Conservation (phyloP, 495 filamentous ascomycete genomes). For the Cercophora scortea region DNA sequence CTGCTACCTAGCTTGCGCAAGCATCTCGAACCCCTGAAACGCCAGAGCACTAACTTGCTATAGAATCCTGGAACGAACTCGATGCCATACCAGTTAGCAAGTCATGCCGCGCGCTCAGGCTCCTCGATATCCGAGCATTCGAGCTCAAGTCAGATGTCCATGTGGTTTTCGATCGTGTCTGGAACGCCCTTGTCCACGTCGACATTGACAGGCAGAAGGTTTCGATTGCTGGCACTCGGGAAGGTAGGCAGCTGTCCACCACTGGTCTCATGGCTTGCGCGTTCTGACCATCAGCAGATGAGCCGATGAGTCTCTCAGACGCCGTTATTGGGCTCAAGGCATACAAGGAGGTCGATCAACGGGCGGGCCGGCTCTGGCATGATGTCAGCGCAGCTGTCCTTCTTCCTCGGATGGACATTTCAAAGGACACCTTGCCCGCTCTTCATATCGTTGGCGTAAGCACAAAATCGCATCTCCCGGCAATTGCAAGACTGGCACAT, state of each 20-base stretch:
- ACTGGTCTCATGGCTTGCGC: background rate
- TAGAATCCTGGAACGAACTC: slow-evolving; percentile 40
- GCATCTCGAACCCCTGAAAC: no score
- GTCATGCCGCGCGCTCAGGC: slow-evolving; percentile 39
- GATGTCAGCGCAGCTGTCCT: slow-evolving; percentile 42
- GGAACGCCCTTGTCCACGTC: slow-evolving; percentile 48
- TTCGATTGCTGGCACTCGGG: slow-evolving; percentile 33
- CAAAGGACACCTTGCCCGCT: slow-evolving; percentile 16
- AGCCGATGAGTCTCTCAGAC: slow-evolving; percentile 36
- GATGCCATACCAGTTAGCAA: slow-evolving; percentile 35
- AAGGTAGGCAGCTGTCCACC: slow-evolving; percentile 25
- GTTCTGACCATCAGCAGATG: slow-evolving; percentile 30
- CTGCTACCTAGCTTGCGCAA: background rate
- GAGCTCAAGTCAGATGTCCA: slow-evolving; percentile 51
- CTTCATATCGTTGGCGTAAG: slow-evolving; percentile 35
- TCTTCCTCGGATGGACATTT: slow-evolving; percentile 38
- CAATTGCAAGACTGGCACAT: background rate
- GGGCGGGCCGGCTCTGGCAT: slow-evolving; percentile 42
- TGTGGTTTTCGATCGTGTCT: slow-evolving; percentile 47
- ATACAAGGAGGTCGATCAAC: slow-evolving; percentile 44
- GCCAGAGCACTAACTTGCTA: no score
- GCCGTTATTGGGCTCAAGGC: slow-evolving; percentile 41
- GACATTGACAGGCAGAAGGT: slow-evolving; percentile 42
- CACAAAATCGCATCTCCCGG: background rate
- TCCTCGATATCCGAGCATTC: slow-evolving; percentile 40